These are phyloP conservation scores for Ophidiomyces ophidiicola DNA, from an alignment of 2,329 filamentous ascomycete genomes.

Conservation along the genomic window DNA sequence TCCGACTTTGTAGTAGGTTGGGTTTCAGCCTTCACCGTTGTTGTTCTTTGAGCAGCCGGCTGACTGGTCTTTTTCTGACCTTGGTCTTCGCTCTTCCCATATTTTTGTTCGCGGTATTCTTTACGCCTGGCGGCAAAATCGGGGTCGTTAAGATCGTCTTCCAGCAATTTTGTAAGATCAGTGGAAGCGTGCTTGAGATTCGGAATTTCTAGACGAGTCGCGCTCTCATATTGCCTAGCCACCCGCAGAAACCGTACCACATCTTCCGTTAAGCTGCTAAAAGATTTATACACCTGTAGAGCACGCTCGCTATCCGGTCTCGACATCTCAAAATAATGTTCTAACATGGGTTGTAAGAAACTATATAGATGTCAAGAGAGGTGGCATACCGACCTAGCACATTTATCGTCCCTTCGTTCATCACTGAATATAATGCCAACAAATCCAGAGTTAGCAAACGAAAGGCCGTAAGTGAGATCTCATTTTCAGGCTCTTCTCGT, in stretches of 20 bases:
- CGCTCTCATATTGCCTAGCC: constrained; percentile 80
- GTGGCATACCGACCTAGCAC: constrained; percentile 57
- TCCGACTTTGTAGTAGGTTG: constrained; percentile 23
- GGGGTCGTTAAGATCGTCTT: constrained; percentile 87
- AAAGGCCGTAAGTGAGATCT: constrained; percentile 91
- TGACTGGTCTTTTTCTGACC: constrained; percentile 28
- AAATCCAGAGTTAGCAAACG: constrained; percentile 82
- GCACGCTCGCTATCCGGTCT: constrained; percentile 84
- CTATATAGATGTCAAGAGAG: not conserved
- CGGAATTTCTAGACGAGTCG: constrained; percentile 82
- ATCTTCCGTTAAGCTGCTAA: constrained; percentile 80
- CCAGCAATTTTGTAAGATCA: constrained; percentile 73
- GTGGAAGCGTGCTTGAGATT: constrained; percentile 96
- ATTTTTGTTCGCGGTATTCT: constrained; percentile 81
- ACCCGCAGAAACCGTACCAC: constrained; percentile 83
- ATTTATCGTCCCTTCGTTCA: constrained; percentile 96
- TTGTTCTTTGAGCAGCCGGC: constrained; percentile 14
- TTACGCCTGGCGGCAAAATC: constrained; percentile 90
- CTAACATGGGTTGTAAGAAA: constrained; percentile 35
- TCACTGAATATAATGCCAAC: constrained; percentile 77
- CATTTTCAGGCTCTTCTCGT: constrained; percentile 80
- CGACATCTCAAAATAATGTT: constrained; percentile 98
- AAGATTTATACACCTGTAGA: constrained; percentile 81
- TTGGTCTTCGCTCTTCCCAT: constrained; percentile 49
- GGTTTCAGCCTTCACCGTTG: constrained; percentile 17